phyloP scores from a whole-genome alignment of 129 eudicot genomes.

The Lactuca sativa region DNA sequence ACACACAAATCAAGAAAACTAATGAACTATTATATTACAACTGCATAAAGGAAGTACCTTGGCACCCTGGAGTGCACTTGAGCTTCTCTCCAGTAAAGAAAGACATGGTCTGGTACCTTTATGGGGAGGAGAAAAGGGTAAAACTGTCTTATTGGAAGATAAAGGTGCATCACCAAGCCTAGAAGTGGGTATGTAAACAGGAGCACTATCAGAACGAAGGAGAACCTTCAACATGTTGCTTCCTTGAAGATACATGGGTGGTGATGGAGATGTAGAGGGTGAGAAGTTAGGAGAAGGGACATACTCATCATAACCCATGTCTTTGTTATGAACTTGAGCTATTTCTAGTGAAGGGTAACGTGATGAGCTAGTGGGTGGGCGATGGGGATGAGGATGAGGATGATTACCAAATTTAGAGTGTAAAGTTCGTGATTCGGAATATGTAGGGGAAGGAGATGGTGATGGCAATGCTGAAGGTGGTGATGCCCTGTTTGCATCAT shows the following conservation, averaged over 20 bases:
- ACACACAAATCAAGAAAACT: too few species aligned
- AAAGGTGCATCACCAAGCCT: conserved; percentile 48
- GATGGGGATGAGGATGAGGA: background rate
- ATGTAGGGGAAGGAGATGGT: conserved; percentile 83
- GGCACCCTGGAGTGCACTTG: conserved; percentile 38
- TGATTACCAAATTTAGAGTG: conserved; percentile 40
- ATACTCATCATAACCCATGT: conserved; percentile 60
- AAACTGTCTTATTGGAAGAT: conserved; percentile 37
- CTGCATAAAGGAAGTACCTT: conserved; percentile 48
- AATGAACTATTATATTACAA: background rate
- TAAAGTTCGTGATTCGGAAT: conserved; percentile 64
- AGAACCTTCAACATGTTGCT: conserved; percentile 46
- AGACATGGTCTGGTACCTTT: conserved; percentile 43
- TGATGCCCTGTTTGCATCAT: conserved; percentile 53
- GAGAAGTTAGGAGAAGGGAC: conserved; percentile 66
- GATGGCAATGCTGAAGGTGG: conserved; percentile 64
- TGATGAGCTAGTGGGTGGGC: conserved; percentile 56
- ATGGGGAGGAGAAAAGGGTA: conserved; percentile 64
- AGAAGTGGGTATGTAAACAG: conserved; percentile 59
- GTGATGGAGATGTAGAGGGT: conserved; percentile 79
- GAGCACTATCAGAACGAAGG: conserved; percentile 75
- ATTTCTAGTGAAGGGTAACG: conserved; percentile 49
- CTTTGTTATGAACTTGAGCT: conserved; percentile 43
- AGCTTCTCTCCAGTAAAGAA: conserved; percentile 46
- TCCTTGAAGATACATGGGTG: conserved; percentile 52